Conservation (phyloP, 2,329 filamentous ascomycete genomes). For the Daldinia eschscholtzii region DNA sequence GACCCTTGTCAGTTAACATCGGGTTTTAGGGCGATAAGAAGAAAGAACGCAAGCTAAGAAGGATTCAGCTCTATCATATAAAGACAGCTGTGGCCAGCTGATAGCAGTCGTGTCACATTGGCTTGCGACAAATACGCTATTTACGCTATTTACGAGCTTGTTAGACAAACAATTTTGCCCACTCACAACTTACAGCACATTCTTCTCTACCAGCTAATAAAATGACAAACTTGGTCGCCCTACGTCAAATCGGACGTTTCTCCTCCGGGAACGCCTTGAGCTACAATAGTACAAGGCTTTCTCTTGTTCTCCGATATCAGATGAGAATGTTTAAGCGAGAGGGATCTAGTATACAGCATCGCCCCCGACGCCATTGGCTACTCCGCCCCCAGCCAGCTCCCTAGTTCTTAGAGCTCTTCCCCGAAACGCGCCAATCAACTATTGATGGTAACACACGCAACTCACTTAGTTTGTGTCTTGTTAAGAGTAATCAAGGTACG, state of each 20-base stretch:
- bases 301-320: constrained; percentile 11
- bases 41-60: neutral
- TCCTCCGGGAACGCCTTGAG: constrained; percentile 29
- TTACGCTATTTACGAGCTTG: neutral
- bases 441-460: constrained; percentile 18
- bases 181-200: neutral
- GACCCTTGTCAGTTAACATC: constrained; percentile 10
- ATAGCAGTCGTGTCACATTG: neutral
- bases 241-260: constrained; percentile 9
- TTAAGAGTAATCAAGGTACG: constrained; percentile 9
- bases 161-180: neutral
- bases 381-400: constrained; percentile 29
- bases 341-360: constrained; percentile 14
- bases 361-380: constrained; percentile 20
- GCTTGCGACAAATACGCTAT: neutral
- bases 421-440: constrained; percentile 31
- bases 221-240: constrained; percentile 8
- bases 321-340: constrained; percentile 27
- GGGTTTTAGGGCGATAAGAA: neutral
- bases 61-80: neutral
- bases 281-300: constrained; percentile 38
- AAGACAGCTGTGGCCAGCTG: neutral
- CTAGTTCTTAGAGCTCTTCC: constrained; percentile 11
- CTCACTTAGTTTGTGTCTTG: constrained; percentile 11
- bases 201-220: neutral